Evolutionary conservation across 768 basidiomycete genomes (phyloP).

Genomic region (Cystobasidium onofrii): DNA sequence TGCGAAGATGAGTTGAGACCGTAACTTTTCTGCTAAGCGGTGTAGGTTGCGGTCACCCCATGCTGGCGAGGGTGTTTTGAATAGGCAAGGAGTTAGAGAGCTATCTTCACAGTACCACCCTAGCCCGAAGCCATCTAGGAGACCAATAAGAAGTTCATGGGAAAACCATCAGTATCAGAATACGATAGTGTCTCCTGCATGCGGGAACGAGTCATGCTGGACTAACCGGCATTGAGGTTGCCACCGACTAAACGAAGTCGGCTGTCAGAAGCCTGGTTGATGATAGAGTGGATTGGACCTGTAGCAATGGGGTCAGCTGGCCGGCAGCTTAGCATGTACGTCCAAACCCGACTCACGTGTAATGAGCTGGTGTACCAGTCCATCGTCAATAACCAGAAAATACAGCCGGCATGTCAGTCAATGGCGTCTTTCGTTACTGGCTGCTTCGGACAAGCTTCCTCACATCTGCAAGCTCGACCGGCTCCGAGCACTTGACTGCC

Average conservation of each 20-base stretch:
- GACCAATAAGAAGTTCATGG: not conserved
- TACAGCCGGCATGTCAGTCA: conserved; percentile 31
- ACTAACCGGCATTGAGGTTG: conserved; percentile 41
- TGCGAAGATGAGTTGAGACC: conserved; percentile 81
- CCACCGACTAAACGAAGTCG: conserved; percentile 56
- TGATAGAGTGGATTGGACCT: conserved; percentile 91
- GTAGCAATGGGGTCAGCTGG: not conserved
- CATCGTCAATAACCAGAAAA: not conserved
- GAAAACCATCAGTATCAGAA: conserved; percentile 11
- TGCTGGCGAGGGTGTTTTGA: conserved; percentile 92
- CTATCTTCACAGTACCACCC: conserved; percentile 81
- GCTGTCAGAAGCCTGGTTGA: conserved; percentile 94
- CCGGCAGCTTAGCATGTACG: conserved; percentile 37
- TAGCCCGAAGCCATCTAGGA: conserved; percentile 80
- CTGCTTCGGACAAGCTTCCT: not conserved
- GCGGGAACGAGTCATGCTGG: not conserved
- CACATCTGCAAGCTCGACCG: conserved; percentile 32
- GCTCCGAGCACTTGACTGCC: conserved; percentile 22
- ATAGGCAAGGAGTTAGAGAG: conserved; percentile 64
- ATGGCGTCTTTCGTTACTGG: not conserved
- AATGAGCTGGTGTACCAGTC: not conserved
- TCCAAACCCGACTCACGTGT: not conserved
- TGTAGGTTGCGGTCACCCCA: conserved; percentile 93
- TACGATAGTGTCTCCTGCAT: not conserved
- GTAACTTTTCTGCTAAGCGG: conserved; percentile 93